Percentiles rank a stretch among this genome's conserved stretches.
Evolutionary conservation across 2,329 filamentous ascomycete genomes (phyloP).

Genomic region (Penicillium aurantiogriseum): DNA sequence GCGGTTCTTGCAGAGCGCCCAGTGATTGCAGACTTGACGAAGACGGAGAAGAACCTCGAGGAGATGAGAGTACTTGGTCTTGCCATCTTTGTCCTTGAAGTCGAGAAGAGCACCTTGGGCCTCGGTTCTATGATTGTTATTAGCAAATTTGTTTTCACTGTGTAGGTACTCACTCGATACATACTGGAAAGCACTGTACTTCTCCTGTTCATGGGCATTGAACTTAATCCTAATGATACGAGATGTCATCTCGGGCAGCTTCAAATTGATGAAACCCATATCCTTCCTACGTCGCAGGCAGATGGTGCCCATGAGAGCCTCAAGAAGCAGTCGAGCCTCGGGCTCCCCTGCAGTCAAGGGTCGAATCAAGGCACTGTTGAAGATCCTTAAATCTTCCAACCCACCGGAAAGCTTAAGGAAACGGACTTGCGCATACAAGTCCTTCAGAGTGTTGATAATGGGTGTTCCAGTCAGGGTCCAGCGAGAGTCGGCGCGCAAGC

Average conservation of each 20-base stretch:
- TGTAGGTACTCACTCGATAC: conserved; percentile 27
- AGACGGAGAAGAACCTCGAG: conserved; percentile 79
- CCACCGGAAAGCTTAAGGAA: conserved; percentile 76
- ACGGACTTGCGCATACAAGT: conserved; percentile 75
- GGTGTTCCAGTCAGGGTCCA: conserved; percentile 82
- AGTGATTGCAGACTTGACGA: conserved; percentile 85
- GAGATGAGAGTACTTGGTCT: conserved; percentile 67
- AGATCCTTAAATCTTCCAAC: conserved; percentile 69
- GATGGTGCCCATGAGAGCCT: conserved; percentile 75
- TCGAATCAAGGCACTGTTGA: conserved; percentile 69
- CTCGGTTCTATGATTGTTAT: conserved; percentile 55
- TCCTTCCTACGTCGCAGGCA: conserved; percentile 81
- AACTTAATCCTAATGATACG: conserved; percentile 75
- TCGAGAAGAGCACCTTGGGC: conserved; percentile 69
- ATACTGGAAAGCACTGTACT: conserved; percentile 71
- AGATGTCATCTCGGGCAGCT: conserved; percentile 72
- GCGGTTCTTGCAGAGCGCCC: conserved; percentile 74
- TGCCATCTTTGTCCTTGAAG: conserved; percentile 51
- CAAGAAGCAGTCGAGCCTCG: conserved; percentile 63
- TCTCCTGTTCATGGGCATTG: conserved; percentile 68
- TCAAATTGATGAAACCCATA: conserved; percentile 82
- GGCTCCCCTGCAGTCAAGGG: conserved; percentile 61
- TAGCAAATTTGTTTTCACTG: conserved; percentile 20
- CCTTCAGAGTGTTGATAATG: conserved; percentile 78
- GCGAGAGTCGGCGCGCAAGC: conserved; percentile 66